A percentile compares a stretch with the other conserved stretches of the same genome.
These are phyloP conservation scores for Solanum arcanum DNA, from an alignment of 257 asterid species.

Conservation along the genomic window DNA sequence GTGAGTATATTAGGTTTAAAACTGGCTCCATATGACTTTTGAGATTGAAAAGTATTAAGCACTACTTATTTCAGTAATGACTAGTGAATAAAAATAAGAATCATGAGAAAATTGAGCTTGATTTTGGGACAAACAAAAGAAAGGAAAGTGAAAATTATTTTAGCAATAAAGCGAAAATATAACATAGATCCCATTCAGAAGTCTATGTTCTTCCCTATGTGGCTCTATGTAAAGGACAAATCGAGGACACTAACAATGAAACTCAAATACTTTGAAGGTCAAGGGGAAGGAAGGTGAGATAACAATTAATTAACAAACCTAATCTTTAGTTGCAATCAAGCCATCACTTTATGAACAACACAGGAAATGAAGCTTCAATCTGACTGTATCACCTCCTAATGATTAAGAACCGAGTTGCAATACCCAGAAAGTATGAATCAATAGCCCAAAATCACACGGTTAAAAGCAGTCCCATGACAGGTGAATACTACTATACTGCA, in stretches of 20 bases:
- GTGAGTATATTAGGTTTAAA: neutral
- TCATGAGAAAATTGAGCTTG: neutral
- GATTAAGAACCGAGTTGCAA: neutral
- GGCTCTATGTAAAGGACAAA: neutral
- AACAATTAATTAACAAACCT: neutral
- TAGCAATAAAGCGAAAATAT: neutral
- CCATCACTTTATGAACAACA: neutral
- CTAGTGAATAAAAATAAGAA: neutral
- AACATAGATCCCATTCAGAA: neutral
- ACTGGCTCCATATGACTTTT: neutral
- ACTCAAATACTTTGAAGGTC: neutral
- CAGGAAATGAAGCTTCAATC: neutral
- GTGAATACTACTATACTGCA: neutral
- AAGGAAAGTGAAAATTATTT: neutral
- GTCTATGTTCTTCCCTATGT: neutral
- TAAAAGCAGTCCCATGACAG: neutral
- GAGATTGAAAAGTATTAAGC: neutral
- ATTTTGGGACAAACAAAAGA: neutral
- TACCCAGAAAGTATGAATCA: neutral
- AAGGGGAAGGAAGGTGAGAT: neutral
- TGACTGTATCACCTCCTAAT: neutral
- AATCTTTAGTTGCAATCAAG: neutral
- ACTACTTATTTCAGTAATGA: neutral
- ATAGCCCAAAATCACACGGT: neutral
- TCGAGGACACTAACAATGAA: neutral